A percentile compares a stretch with the other conserved stretches of the same genome.
These are phyloP conservation scores for Phytophthora kernoviae DNA, from an alignment of 352 stramenopile species.

Conservation along the genomic window DNA sequence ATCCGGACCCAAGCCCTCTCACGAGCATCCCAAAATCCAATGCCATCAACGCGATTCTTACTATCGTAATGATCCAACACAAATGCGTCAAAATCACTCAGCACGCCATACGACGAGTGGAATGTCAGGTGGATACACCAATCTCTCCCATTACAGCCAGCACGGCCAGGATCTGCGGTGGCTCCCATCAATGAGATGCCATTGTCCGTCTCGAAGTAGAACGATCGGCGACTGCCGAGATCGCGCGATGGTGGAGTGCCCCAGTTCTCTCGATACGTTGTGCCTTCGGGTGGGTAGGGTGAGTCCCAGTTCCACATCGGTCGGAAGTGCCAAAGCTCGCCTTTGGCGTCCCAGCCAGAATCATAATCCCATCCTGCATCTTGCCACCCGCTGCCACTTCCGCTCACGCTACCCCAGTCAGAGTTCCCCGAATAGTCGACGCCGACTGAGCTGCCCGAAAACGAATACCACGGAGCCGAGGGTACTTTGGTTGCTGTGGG, in stretches of 20 bases:
- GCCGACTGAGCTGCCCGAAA: neutral
- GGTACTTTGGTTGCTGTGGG: neutral
- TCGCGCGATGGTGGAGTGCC: constrained; percentile 17
- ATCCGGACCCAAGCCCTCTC: constrained; percentile 3
- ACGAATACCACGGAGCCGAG: constrained; percentile 4
- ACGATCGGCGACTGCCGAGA: constrained; percentile 15
- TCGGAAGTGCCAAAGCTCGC: constrained; percentile 25
- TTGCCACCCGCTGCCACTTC: constrained; percentile 20
- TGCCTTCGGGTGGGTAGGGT: constrained; percentile 25
- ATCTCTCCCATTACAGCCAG: constrained; percentile 11
- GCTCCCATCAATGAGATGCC: constrained; percentile 15
- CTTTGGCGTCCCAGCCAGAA: constrained; percentile 11
- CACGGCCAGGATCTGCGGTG: constrained; percentile 9
- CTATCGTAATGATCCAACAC: constrained; percentile 46
- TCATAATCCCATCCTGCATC: constrained; percentile 15
- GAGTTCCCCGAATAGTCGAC: constrained; percentile 1
- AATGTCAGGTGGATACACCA: constrained; percentile 43
- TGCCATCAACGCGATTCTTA: constrained; percentile 13
- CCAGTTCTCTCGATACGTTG: constrained; percentile 26
- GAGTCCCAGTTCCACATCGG: constrained; percentile 29
- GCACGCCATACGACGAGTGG: constrained; percentile 51
- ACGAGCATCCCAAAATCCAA: constrained; percentile 6
- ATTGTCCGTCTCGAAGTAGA: constrained; percentile 13
- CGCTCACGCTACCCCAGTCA: constrained; percentile 10
- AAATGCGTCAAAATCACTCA: constrained; percentile 56